These are phyloP conservation scores for Cryptomeria japonica DNA, from an alignment of 75 land plant genomes.

Conservation along the genomic window DNA sequence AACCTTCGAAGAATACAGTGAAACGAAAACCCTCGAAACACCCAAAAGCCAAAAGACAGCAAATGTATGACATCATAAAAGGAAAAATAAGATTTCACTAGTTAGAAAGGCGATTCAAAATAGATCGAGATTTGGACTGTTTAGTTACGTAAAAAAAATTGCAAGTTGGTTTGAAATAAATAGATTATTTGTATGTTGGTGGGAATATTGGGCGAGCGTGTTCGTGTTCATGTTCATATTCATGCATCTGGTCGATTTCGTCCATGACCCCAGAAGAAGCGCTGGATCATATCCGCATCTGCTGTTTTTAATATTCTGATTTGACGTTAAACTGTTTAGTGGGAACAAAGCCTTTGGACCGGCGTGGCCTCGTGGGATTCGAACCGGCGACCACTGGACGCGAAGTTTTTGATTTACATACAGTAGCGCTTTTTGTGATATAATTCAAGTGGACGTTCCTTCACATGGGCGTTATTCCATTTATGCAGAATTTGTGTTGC, in stretches of 20 bases:
- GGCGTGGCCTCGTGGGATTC: background rate
- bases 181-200: background rate
- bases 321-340: background rate
- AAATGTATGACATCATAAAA: too few relatives aligned
- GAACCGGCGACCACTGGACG: background rate
- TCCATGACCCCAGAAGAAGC: background rate
- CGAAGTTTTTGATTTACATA: background rate
- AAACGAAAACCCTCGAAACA: too few relatives aligned
- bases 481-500: background rate
- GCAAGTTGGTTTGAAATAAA: background rate
- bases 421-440: background rate
- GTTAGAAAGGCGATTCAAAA: too few relatives aligned
- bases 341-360: background rate
- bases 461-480: background rate
- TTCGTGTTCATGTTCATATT: too few relatives aligned
- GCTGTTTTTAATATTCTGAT: background rate
- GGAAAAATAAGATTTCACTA: background rate
- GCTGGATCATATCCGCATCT: background rate
- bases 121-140: too few relatives aligned
- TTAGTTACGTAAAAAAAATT: background rate
- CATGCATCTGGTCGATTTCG: background rate
- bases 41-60: too few relatives aligned
- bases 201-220: background rate
- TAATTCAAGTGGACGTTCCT: background rate
- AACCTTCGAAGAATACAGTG: too few relatives aligned